Conservation (phyloP, 1,139 yeast genomes). For the Blastobotrys elegans region DNA sequence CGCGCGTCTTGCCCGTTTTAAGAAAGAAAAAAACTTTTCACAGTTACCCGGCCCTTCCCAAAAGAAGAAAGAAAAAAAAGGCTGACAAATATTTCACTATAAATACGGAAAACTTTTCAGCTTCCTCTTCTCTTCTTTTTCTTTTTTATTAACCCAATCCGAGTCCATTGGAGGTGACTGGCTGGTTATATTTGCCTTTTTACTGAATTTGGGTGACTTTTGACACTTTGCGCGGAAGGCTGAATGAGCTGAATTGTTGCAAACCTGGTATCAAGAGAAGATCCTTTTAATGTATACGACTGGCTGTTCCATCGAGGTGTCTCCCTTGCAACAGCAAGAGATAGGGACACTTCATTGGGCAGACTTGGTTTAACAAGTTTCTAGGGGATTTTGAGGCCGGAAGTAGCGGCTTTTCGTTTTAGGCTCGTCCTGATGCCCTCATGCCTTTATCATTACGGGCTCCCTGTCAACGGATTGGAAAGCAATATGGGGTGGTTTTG, state of each 20-base stretch:
- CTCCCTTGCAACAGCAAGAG: constrained; percentile 27
- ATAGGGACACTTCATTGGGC: constrained; percentile 28
- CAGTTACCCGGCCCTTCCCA: neutral
- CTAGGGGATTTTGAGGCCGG: constrained; percentile 1
- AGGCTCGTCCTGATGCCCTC: constrained; percentile 16
- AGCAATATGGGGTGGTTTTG: constrained; percentile 31
- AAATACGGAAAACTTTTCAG: neutral
- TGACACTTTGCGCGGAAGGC: constrained; percentile 32
- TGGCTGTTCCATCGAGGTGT: constrained; percentile 24
- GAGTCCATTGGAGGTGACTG: constrained; percentile 7
- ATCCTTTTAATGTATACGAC: constrained; percentile 18
- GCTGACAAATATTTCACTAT: constrained; percentile 1
- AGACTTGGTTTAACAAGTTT: constrained; percentile 10
- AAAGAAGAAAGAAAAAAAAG: neutral
- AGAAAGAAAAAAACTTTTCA: no score
- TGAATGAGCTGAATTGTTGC: constrained; percentile 9
- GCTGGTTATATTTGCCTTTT: neutral
- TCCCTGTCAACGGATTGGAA: constrained; percentile 40
- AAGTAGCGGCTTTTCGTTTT: constrained; percentile 3
- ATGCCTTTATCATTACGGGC: constrained; percentile 21
- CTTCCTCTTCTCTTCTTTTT: neutral
- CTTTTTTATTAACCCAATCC: neutral
- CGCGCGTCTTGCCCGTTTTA: no score
- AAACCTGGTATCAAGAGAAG: constrained; percentile 14
- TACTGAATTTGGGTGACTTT: neutral